A percentile compares a stretch with the other conserved stretches of the same genome.
phyloP scores from a whole-genome alignment of 2,329 filamentous ascomycete genomes.

The Trichophyton rubrum region DNA sequence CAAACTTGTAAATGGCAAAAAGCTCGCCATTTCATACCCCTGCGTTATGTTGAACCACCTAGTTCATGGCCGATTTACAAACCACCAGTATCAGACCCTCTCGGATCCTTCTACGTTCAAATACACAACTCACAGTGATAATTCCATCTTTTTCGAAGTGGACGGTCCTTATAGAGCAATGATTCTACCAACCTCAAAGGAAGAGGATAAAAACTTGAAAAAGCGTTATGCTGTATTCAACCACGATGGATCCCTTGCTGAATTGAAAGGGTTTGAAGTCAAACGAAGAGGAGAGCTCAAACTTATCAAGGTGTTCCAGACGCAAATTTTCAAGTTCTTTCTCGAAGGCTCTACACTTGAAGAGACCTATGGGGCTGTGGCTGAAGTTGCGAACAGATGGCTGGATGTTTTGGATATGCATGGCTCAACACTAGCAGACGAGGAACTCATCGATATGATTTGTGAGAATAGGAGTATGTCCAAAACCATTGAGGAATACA shows the following conservation, averaged over 20 bases:
- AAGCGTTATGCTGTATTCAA: slow-evolving; percentile 99
- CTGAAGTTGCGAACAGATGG: slow-evolving; percentile 92
- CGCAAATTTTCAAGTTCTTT: slow-evolving; percentile 99
- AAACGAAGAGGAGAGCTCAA: slow-evolving; percentile 96
- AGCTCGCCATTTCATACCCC: slow-evolving; percentile 89
- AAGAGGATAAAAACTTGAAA: slow-evolving; percentile 99
- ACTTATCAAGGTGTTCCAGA: slow-evolving; percentile 98
- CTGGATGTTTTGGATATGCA: slow-evolving; percentile 85
- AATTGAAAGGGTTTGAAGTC: slow-evolving; percentile 93
- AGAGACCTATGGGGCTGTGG: slow-evolving; percentile 83
- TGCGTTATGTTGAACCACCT: slow-evolving; percentile 99
- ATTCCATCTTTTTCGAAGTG: slow-evolving; percentile 98
- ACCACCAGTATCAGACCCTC: slow-evolving; percentile 91
- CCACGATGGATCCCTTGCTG: slow-evolving; percentile 85
- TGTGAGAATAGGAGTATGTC: slow-evolving; percentile 98
- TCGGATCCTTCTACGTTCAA: slow-evolving; percentile 66
- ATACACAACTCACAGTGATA: slow-evolving; percentile 96
- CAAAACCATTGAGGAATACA: slow-evolving; percentile 95
- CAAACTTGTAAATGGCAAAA: slow-evolving; percentile 91
- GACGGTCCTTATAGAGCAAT: slow-evolving; percentile 96
- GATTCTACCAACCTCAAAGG: slow-evolving; percentile 93
- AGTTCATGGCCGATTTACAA: slow-evolving; percentile 88
- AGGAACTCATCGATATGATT: slow-evolving; percentile 98
- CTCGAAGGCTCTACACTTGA: slow-evolving; percentile 75
- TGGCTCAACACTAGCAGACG: slow-evolving; percentile 80